Evolutionary conservation across 768 basidiomycete species (phyloP).

Genomic region (Kwoniella dejecticola): DNA sequence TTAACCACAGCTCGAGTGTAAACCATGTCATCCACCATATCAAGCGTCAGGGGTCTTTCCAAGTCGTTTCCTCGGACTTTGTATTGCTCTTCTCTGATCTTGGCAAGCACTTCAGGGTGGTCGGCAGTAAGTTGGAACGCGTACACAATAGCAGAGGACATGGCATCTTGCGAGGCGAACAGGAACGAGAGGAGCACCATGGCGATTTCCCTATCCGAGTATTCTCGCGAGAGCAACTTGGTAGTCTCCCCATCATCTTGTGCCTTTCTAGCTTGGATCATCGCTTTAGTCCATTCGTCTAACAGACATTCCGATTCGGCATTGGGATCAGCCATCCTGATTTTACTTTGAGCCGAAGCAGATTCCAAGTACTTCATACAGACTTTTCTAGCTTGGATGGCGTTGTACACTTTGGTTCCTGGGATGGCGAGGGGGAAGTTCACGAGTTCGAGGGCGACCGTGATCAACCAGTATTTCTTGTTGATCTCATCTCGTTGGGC

Average conservation of each 20-base stretch:
- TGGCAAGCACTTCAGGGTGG: constrained; percentile 80
- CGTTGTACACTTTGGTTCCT: constrained; percentile 93
- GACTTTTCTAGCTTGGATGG: constrained; percentile 83
- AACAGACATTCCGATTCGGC: constrained; percentile 81
- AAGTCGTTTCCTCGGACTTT: constrained; percentile 75
- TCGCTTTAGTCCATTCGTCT: constrained; percentile 83
- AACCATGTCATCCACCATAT: constrained; percentile 87
- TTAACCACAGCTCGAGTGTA: constrained; percentile 91
- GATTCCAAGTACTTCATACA: constrained; percentile 69
- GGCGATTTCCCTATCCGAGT: constrained; percentile 91
- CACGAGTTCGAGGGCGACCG: constrained; percentile 91
- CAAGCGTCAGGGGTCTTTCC: constrained; percentile 76
- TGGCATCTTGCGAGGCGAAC: constrained; percentile 95
- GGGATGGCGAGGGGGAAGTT: constrained; percentile 96
- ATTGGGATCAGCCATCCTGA: constrained; percentile 73
- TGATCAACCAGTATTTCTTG: constrained; percentile 95
- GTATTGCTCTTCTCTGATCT: constrained; percentile 88
- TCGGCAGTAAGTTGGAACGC: constrained; percentile 96
- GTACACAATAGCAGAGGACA: constrained; percentile 95
- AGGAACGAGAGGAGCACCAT: constrained; percentile 96
- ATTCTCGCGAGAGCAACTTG: constrained; percentile 64
- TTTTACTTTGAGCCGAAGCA: constrained; percentile 78
- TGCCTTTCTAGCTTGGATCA: constrained; percentile 61
- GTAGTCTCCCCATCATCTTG: constrained; percentile 65
- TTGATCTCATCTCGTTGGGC: constrained; percentile 76